phyloP scores from a whole-genome alignment of 2,329 filamentous ascomycete genomes.

The Xenoacremonium recifei region DNA sequence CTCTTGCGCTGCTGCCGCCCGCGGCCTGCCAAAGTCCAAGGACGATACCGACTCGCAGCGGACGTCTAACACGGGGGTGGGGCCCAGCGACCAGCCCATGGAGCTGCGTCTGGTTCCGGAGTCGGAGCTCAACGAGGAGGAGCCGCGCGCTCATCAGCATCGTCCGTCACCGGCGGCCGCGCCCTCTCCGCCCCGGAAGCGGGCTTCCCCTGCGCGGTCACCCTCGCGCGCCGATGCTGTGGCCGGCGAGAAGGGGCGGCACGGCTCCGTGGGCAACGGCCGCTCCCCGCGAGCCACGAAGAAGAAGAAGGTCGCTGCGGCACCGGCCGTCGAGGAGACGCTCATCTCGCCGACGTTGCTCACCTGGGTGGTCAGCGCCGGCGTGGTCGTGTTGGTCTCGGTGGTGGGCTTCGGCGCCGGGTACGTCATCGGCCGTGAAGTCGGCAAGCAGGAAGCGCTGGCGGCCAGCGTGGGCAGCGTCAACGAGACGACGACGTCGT shows the following conservation, averaged over 20 bases:
- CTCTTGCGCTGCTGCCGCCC: slow-evolving; percentile 89
- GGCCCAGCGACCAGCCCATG: slow-evolving; percentile 53
- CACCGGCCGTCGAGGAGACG: slow-evolving; percentile 32
- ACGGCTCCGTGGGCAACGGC: slow-evolving; percentile 37
- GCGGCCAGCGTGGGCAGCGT: slow-evolving; percentile 36
- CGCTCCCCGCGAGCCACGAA: slow-evolving; percentile 49
- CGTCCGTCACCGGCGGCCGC: slow-evolving; percentile 6
- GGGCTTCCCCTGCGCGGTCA: slow-evolving; percentile 30
- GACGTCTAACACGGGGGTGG: slow-evolving; percentile 35
- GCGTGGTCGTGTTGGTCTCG: slow-evolving; percentile 65
- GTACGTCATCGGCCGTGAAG: slow-evolving; percentile 66
- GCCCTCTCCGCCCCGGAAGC: slow-evolving; percentile 23
- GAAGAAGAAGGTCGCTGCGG: slow-evolving; percentile 53
- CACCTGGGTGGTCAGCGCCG: slow-evolving; percentile 65
- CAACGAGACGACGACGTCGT: slow-evolving; percentile 47
- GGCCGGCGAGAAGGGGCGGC: slow-evolving; percentile 47
- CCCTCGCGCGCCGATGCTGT: slow-evolving; percentile 21
- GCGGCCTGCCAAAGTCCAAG: slow-evolving; percentile 70
- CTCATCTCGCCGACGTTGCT: slow-evolving; percentile 59
- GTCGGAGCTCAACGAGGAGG: slow-evolving; percentile 52
- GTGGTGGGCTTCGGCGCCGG: slow-evolving; percentile 69
- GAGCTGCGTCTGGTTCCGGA: slow-evolving; percentile 60
- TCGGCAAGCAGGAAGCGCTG: slow-evolving; percentile 60
- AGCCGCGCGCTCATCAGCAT: slow-evolving; percentile 20
- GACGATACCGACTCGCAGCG: slow-evolving; percentile 41